These are phyloP conservation scores for Pythium oligandrum DNA, from an alignment of 352 stramenopile species.

Conservation along the genomic window DNA sequence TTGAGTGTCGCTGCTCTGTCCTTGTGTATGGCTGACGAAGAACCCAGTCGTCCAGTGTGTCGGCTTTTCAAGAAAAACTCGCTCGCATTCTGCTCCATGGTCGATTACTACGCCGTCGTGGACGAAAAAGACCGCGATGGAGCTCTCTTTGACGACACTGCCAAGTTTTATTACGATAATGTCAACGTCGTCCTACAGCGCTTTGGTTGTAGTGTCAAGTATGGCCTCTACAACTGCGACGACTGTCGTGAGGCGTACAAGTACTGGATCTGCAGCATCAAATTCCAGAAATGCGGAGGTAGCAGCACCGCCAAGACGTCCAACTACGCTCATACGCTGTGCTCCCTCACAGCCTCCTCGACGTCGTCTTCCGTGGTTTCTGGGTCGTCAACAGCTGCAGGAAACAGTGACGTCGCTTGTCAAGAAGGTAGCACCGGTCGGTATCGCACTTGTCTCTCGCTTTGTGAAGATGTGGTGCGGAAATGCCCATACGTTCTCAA, in stretches of 20 bases:
- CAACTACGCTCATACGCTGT: slow-evolving; percentile 16
- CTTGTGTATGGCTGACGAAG: slow-evolving; percentile 19
- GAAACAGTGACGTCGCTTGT: slow-evolving; percentile 14
- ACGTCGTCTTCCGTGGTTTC: slow-evolving; percentile 5
- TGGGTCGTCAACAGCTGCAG: slow-evolving; percentile 8
- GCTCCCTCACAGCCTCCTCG: slow-evolving; percentile 18
- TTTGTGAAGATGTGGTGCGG: slow-evolving; percentile 82
- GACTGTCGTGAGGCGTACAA: slow-evolving; percentile 87
- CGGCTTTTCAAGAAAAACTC: slow-evolving; percentile 49
- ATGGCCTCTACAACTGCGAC: slow-evolving; percentile 77
- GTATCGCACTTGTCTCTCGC: slow-evolving; percentile 65
- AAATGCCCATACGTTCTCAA: slow-evolving; percentile 85
- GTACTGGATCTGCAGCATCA: slow-evolving; percentile 85
- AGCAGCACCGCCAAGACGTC: not conserved
- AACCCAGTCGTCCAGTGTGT: slow-evolving; percentile 41
- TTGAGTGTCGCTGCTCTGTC: too few relatives aligned
- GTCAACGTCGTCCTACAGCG: slow-evolving; percentile 75
- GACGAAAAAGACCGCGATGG: slow-evolving; percentile 50
- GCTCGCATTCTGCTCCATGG: slow-evolving; percentile 79
- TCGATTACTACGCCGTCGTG: slow-evolving; percentile 74
- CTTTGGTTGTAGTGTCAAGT: slow-evolving; percentile 73
- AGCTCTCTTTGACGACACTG: slow-evolving; percentile 43
- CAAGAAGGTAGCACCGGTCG: slow-evolving; percentile 40
- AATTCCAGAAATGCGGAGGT: slow-evolving; percentile 69
- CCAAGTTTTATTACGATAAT: slow-evolving; percentile 76